Conservation (phyloP, 1,139 yeast species). For the Debaryomyces coudertii region DNA sequence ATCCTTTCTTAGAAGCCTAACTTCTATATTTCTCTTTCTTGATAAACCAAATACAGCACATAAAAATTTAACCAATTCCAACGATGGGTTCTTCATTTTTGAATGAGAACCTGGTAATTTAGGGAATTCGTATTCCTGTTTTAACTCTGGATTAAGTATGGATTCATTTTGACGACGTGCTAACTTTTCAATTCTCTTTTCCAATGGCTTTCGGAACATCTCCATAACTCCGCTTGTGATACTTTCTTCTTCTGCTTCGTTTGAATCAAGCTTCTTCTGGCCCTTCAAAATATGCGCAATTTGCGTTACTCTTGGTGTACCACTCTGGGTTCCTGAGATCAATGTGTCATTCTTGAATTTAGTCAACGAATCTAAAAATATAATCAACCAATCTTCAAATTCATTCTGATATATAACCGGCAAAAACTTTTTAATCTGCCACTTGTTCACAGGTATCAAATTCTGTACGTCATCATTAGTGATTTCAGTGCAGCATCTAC, state of each 20-base stretch:
- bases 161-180: conserved; percentile 72
- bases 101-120: conserved; percentile 70
- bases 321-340: conserved; percentile 37
- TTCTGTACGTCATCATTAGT: conserved; percentile 58
- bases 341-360: conserved; percentile 53
- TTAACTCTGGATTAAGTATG: conserved; percentile 65
- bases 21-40: conserved; percentile 66
- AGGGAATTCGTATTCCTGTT: conserved; percentile 72
- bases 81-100: conserved; percentile 66
- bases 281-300: conserved; percentile 57
- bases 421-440: conserved; percentile 80
- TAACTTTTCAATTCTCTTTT: conserved; percentile 67
- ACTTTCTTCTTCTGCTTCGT: conserved; percentile 37
- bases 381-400: conserved; percentile 83
- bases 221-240: conserved; percentile 47
- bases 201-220: conserved; percentile 62
- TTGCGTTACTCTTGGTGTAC: conserved; percentile 70
- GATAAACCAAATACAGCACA: conserved; percentile 77
- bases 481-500: conserved; percentile 69
- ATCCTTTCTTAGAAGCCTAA: conserved; percentile 73
- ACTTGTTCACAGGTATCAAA: conserved; percentile 62
- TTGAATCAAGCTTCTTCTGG: conserved; percentile 36
- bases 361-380: conserved; percentile 72
- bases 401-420: conserved; percentile 79
- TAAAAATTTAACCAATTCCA: conserved; percentile 76